phyloP scores from a whole-genome alignment of 129 eudicot species.

The Ambrosia trifida region DNA sequence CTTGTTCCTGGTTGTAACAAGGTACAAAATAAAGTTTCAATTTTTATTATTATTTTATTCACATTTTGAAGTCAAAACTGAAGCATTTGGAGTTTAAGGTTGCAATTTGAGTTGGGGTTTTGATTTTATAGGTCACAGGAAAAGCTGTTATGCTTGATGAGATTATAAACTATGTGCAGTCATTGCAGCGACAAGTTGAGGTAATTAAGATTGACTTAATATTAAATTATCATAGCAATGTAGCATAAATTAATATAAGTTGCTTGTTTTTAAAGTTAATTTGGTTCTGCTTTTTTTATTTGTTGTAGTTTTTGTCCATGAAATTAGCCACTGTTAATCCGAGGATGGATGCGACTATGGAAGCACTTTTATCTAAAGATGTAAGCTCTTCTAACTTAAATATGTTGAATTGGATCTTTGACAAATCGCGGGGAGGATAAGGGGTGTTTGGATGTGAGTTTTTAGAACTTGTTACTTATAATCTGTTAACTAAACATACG shows the following conservation, averaged over 20 bases:
- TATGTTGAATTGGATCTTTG: not conserved
- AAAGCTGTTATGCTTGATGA: slow-evolving; percentile 95
- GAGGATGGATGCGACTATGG: slow-evolving; percentile 70
- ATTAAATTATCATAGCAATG: not conserved
- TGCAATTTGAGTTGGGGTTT: slow-evolving; percentile 25
- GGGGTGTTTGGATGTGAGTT: not conserved
- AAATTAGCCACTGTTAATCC: slow-evolving; percentile 82
- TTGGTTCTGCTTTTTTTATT: not conserved
- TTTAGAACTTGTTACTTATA: not conserved
- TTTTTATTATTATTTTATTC: not conserved
- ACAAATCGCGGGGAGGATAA: not conserved
- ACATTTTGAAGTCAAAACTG: not conserved
- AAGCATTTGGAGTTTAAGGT: not conserved
- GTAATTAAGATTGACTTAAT: slow-evolving; percentile 37
- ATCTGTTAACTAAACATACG: not conserved
- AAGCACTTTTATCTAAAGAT: slow-evolving; percentile 70
- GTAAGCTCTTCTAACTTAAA: slow-evolving; percentile 43
- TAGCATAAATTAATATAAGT: not conserved
- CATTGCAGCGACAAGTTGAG: slow-evolving; percentile 87
- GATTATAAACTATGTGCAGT: slow-evolving; percentile 86
- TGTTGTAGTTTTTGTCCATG: slow-evolving; percentile 80
- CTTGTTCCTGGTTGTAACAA: slow-evolving; percentile 96
- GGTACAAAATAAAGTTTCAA: slow-evolving; percentile 39
- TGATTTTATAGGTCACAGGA: slow-evolving; percentile 62
- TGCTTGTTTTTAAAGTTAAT: not conserved